Conservation (phyloP, 768 basidiomycete genomes). For the Panaeolus cyanescens region DNA sequence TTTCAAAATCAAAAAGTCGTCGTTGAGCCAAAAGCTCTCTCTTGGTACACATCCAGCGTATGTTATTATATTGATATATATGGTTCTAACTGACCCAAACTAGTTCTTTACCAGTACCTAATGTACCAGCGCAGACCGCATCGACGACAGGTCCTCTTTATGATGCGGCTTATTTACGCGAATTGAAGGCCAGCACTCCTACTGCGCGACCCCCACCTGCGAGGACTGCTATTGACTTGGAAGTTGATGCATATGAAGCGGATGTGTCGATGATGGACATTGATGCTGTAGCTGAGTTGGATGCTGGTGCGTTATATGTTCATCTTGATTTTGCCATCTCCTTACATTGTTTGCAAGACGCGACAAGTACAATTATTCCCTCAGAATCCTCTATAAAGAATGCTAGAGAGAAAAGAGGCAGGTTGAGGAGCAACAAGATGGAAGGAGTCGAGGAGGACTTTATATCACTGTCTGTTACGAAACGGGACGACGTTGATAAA, state of each 20-base stretch:
- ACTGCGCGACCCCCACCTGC: slow-evolving; percentile 47
- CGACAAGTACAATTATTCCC: slow-evolving; percentile 50
- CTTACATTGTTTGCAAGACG: slow-evolving; percentile 22
- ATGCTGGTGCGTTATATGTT: slow-evolving; percentile 20
- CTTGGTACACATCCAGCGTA: slow-evolving; percentile 59
- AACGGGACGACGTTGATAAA: slow-evolving; percentile 49
- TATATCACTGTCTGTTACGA: slow-evolving; percentile 74
- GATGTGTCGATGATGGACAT: slow-evolving; percentile 48
- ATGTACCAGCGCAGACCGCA: slow-evolving; percentile 57
- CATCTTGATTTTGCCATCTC: background rate
- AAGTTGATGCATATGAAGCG: slow-evolving; percentile 45
- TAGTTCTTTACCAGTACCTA: slow-evolving; percentile 31
- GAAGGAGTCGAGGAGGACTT: slow-evolving; percentile 61
- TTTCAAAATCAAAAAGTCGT: slow-evolving; percentile 84
- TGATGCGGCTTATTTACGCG: slow-evolving; percentile 69
- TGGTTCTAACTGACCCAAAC: slow-evolving; percentile 9
- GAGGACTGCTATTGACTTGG: background rate
- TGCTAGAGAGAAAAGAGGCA: slow-evolving; percentile 77
- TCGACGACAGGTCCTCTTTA: slow-evolving; percentile 63
- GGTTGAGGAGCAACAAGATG: slow-evolving; percentile 51
- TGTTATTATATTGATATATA: slow-evolving; percentile 4
- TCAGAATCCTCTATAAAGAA: slow-evolving; percentile 70
- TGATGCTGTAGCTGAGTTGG: slow-evolving; percentile 39
- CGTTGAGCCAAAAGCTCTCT: slow-evolving; percentile 64
- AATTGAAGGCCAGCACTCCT: slow-evolving; percentile 79